Evolutionary conservation across 139 green algal species (phyloP), one percentile per base, ranked within the genome.

Genomic region (Picochlorum sp.): DNA sequence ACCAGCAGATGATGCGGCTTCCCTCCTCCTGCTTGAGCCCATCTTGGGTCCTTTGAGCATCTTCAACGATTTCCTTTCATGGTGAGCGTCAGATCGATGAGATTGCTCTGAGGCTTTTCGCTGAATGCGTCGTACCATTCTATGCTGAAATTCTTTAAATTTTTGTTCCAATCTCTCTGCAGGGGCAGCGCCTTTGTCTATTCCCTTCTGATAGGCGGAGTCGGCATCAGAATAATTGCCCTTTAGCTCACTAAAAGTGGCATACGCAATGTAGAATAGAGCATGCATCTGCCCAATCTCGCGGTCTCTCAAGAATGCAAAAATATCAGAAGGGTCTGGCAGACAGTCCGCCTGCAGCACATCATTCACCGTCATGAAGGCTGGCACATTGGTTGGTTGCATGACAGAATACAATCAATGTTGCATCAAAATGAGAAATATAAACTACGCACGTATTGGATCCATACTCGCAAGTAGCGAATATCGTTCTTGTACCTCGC

Each of bases 381-480:
- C n/a, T n/a, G n/a, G n/a, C n/a, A n/a, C n/a, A n/a, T n/a, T n/a
- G n/a, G n/a, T n/a, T n/a, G n/a, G n/a, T n/a, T n/a, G n/a, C n/a
- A n/a, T n/a, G 39, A 26, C 20, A 47, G 39, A 3, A 47, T 5
- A 20, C 10, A 47, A 47, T 8, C 4, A 16, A 8, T 14, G 20
- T 8, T 47, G 22, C 7, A 22, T 6, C 14, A 7, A 16, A 26
- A 7, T 5, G 18, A 47, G 5, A 85, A 20, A 14, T 24, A 20
- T n/a, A 47, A 47, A 47, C 20, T 20, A 47, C 39, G 39, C 10
- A 47, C 39, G 64, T 97, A 97, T 37, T 93, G 89, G 14, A 97
- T 81, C 90, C 90, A 97, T 6, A 97, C 43, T 5, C 90, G 72
- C 20, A 97, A 79, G 58, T 90, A 93, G 31, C 90, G 85, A 2